Percentiles rank a stretch among this genome's conserved stretches.
phyloP scores from a whole-genome alignment of 106 monocot genomes.

The Vanilla planifolia region DNA sequence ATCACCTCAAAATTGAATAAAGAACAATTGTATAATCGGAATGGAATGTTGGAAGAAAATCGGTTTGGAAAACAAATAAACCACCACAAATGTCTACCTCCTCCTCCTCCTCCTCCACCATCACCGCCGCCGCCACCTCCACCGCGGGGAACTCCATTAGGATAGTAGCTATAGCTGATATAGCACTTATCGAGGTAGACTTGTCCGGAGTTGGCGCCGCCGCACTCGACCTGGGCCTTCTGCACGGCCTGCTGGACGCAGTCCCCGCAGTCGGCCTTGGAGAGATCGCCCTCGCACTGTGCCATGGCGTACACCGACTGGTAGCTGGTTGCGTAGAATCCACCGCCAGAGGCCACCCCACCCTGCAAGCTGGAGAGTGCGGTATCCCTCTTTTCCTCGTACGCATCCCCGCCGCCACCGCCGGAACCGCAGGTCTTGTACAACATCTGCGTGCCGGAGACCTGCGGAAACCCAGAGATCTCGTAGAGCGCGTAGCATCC shows the following conservation, averaged over 20 bases:
- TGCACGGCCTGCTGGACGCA: conserved; percentile 85
- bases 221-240: conserved; percentile 95
- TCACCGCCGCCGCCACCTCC: conserved; percentile 28
- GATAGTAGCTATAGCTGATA: conserved; percentile 66
- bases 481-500: conserved; percentile 92
- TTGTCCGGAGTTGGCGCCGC: conserved; percentile 67
- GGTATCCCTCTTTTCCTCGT: conserved; percentile 74
- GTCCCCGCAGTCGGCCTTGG: conserved; percentile 55
- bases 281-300: conserved; percentile 94
- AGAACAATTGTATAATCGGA: not conserved
- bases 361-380: conserved; percentile 77
- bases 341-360: conserved; percentile 29
- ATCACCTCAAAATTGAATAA: not conserved
- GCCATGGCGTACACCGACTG: conserved; percentile 82
- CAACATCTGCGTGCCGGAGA: conserved; percentile 74
- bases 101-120: conserved; percentile 16
- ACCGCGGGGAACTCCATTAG: conserved; percentile 45
- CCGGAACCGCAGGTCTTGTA: conserved; percentile 69
- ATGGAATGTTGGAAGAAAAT: not conserved
- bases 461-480: conserved; percentile 67
- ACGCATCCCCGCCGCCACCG: conserved; percentile 34
- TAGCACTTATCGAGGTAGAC: conserved; percentile 96
- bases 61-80: not conserved
- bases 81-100: not conserved
- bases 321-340: conserved; percentile 80